Conservation (phyloP, 1,139 yeast species). For the Blastobotrys illinoisensis region DNA sequence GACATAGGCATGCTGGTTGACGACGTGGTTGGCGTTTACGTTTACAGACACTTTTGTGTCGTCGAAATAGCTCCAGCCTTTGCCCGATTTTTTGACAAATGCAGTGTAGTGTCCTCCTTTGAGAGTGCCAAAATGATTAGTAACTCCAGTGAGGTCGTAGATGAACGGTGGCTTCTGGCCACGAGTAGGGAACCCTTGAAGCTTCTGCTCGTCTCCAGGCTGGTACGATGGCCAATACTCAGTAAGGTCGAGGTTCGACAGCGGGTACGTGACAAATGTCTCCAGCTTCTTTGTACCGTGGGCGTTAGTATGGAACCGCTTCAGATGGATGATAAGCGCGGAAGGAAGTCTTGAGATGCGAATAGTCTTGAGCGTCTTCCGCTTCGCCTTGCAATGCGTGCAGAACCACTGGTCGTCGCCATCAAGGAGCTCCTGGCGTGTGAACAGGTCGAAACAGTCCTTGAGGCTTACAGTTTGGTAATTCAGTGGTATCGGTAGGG, state of each 20-base stretch:
- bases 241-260: constrained; percentile 57
- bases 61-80: constrained; percentile 73
- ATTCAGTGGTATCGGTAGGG: constrained; percentile 61
- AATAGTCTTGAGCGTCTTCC: constrained; percentile 63
- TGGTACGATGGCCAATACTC: constrained; percentile 63
- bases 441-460: constrained; percentile 68
- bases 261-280: constrained; percentile 57
- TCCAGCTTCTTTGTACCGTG: constrained; percentile 49
- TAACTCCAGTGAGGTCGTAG: constrained; percentile 76
- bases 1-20: constrained; percentile 67
- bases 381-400: constrained; percentile 65
- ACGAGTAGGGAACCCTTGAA: constrained; percentile 49
- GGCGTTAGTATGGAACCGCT: constrained; percentile 51
- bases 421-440: constrained; percentile 61
- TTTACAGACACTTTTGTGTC: constrained; percentile 54
- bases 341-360: constrained; percentile 69
- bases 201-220: constrained; percentile 31
- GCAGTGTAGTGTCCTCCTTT: constrained; percentile 93
- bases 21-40: constrained; percentile 41
- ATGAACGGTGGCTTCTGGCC: constrained; percentile 78
- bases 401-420: constrained; percentile 89
- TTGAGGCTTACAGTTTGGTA: constrained; percentile 40
- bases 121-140: constrained; percentile 79
- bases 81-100: constrained; percentile 59
- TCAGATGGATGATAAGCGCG: constrained; percentile 67